Percentiles rank a stretch among this genome's conserved stretches.
Conservation (phyloP, 2,329 filamentous ascomycete genomes). For the Aspergillus sp. region DNA sequence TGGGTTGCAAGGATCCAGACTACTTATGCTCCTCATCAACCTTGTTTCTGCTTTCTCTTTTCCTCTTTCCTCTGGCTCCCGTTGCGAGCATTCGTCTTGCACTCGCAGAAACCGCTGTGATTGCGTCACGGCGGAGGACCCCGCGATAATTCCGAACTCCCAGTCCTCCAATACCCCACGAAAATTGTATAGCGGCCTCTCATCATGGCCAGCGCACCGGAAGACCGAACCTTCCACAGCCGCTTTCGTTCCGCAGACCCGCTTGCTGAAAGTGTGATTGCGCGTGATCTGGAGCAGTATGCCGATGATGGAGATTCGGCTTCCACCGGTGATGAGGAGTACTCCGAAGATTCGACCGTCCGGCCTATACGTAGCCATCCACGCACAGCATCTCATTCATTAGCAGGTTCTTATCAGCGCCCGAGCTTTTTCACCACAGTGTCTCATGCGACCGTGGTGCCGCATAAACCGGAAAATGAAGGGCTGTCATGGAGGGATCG, state of each 20-base stretch:
- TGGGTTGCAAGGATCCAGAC: neutral
- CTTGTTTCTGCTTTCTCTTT: conserved; percentile 10
- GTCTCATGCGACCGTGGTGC: conserved; percentile 67
- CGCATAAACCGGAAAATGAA: conserved; percentile 44
- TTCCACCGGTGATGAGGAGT: conserved; percentile 38
- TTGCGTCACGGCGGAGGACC: conserved; percentile 1
- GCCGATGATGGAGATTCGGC: conserved; percentile 53
- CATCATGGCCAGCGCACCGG: conserved; percentile 31
- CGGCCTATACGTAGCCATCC: conserved; percentile 41
- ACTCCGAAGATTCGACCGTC: conserved; percentile 43
- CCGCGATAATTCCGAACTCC: neutral
- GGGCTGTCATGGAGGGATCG: conserved; percentile 54
- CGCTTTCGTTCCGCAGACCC: conserved; percentile 63
- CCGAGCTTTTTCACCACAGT: conserved; percentile 75
- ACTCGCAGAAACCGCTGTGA: neutral
- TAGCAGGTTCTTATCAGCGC: conserved; percentile 69
- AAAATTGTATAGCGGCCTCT: conserved; percentile 7
- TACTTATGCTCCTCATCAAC: neutral
- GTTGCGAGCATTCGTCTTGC: neutral
- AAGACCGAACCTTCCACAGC: conserved; percentile 32
- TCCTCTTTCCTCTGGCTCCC: neutral
- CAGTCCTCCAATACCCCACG: neutral
- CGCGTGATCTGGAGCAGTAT: conserved; percentile 65
- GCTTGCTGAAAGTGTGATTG: conserved; percentile 64
- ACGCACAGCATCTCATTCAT: conserved; percentile 45